Evolutionary conservation across 495 filamentous ascomycete genomes (phyloP).

Genomic region (Aspergillus cavernicola): DNA sequence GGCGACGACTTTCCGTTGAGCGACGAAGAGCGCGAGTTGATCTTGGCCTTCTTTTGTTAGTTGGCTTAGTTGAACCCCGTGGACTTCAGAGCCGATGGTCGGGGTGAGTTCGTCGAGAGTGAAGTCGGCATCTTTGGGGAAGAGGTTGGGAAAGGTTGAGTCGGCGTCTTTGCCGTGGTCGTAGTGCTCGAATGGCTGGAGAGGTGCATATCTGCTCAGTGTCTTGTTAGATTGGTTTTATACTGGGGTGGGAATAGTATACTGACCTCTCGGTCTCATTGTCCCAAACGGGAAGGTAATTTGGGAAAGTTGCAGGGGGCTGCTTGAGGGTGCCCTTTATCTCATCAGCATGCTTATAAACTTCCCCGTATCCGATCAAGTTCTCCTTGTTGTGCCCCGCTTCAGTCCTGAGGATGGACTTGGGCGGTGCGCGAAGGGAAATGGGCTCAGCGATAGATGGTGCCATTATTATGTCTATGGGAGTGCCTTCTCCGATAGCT

Average conservation of each 20-base stretch:
- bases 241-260: not conserved
- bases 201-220: slow-evolving; percentile 41
- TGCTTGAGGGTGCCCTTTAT: slow-evolving; percentile 43
- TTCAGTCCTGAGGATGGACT: slow-evolving; percentile 36
- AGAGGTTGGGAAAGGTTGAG: slow-evolving; percentile 48
- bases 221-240: not conserved
- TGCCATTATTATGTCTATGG: too few relatives aligned
- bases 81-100: slow-evolving; percentile 53
- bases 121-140: slow-evolving; percentile 37
- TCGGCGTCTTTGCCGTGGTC: slow-evolving; percentile 51
- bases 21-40: slow-evolving; percentile 55
- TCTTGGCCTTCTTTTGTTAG: slow-evolving; percentile 51
- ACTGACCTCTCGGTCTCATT: slow-evolving; percentile 43
- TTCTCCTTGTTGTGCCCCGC: slow-evolving; percentile 62
- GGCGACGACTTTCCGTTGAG: slow-evolving; percentile 55
- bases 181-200: slow-evolving; percentile 43
- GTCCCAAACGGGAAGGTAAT: slow-evolving; percentile 78
- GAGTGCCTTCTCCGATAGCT: too few relatives aligned
- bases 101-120: slow-evolving; percentile 47
- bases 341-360: slow-evolving; percentile 38
- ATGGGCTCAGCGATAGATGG: slow-evolving; percentile 50
- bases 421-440: slow-evolving; percentile 28
- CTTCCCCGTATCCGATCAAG: slow-evolving; percentile 48
- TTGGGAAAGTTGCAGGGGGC: slow-evolving; percentile 55
- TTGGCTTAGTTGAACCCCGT: slow-evolving; percentile 53